phyloP scores from a whole-genome alignment of 768 basidiomycete genomes.

The Leccinellum luteum region DNA sequence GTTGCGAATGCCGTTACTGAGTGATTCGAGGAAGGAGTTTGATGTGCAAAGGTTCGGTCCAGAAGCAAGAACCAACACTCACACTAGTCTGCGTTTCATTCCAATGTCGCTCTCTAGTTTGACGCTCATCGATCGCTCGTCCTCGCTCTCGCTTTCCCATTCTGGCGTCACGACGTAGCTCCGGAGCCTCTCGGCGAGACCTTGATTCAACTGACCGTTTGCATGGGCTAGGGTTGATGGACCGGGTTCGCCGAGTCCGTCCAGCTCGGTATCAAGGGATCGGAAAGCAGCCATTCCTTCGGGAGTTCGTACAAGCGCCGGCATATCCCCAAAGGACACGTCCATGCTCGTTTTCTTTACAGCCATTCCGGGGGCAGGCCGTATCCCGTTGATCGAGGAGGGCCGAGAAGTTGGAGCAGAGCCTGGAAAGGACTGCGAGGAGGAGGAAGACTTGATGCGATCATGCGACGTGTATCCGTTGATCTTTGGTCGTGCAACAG shows the following conservation, averaged over 20 bases:
- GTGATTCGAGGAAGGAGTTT: neutral
- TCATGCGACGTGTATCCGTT: conserved; percentile 38
- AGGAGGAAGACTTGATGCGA: conserved; percentile 21
- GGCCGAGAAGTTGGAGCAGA: conserved; percentile 6
- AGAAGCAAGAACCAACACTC: conserved; percentile 12
- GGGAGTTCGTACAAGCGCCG: conserved; percentile 66
- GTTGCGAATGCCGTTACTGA: conserved; percentile 25
- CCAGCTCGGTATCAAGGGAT: conserved; percentile 55
- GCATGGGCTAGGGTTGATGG: conserved; percentile 34
- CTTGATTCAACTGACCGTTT: conserved; percentile 25
- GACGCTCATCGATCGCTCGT: conserved; percentile 22
- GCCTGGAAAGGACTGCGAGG: conserved; percentile 8
- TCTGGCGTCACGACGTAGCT: conserved; percentile 19
- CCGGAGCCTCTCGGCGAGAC: conserved; percentile 19
- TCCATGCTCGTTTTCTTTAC: conserved; percentile 32
- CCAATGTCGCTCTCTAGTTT: conserved; percentile 40
- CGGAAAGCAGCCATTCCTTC: conserved; percentile 71
- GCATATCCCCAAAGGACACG: conserved; percentile 59
- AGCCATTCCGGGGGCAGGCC: conserved; percentile 6
- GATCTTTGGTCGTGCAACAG: conserved; percentile 41
- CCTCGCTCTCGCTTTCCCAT: conserved; percentile 39
- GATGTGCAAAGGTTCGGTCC: neutral
- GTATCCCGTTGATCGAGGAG: conserved; percentile 18
- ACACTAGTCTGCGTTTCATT: conserved; percentile 56
- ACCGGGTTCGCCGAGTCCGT: conserved; percentile 35